Base-by-base conservation (phyloP, 208 protist species). In the Tetramitus jugosus region DNA sequence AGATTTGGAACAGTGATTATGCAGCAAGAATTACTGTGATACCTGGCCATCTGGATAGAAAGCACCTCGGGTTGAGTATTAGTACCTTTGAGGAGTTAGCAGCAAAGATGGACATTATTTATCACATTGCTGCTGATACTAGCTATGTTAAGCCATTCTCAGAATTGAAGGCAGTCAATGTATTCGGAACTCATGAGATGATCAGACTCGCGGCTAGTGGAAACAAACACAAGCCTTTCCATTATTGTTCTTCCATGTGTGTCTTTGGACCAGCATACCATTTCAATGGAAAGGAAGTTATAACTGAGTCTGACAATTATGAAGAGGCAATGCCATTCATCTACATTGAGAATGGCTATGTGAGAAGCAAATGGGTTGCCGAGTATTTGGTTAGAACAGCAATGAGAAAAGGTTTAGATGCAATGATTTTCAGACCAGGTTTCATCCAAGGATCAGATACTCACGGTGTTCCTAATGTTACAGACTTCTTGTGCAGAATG, bases 141-240 rank as follows among this genome's bases (percentile, higher is more conserved):
- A 81, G 90, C 46, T 90, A 85, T 85, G 56, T 89, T 0, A 68
- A 86, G 3, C 83, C 84, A 6, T 89, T 90, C 43, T 39, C 65
- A 39, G 45, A 56, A n/a, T 80, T 89, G 52, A 85, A 76, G 17
- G 31, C 49, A 8, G 67, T 77, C 14, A 87, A 87, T 56, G 83
- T 87, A n/a, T 40, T 76, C 49, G 83, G 84, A n/a, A 87, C 81
- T 13, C 29, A 61, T 17, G 83, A 87, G 62, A 82, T 87, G 7
- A 8, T 87, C 7, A n/a, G 65, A 10, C 29, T 87, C 40, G 84
- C 83, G 10, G 53, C n/a, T 77, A 2, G 10, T 52, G 46, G 45
- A 52, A 7, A 79, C 20, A n/a, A n/a, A n/a, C 61, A 82, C 31
- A 82, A 79, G 8, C 46, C 43, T 1, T 13, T 82, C 33, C 42